Conservation (phyloP, 352 stramenopile genomes). For the Globisporangium carolinianum region DNA sequence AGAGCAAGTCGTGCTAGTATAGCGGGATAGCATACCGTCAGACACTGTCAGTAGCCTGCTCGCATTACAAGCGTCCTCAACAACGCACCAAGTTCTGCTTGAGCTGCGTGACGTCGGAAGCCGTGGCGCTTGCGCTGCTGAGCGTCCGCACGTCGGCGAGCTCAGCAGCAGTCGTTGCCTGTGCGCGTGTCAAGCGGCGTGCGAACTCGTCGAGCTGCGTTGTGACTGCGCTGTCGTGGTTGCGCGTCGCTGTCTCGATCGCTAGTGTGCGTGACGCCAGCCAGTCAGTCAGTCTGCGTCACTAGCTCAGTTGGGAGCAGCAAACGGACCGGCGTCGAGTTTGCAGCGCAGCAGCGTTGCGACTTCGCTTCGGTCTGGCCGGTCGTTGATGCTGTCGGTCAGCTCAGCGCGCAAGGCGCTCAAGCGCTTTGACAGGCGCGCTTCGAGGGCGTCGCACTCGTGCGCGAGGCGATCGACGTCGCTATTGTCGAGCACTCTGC, state of each 20-base stretch:
- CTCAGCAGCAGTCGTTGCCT: slow-evolving; percentile 12
- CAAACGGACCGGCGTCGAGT: slow-evolving; percentile 30
- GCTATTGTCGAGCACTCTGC: neutral
- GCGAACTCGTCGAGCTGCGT: slow-evolving; percentile 23
- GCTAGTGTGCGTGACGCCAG: slow-evolving; percentile 15
- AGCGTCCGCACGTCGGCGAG: slow-evolving; percentile 11
- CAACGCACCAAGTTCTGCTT: slow-evolving; percentile 36
- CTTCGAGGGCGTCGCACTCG: slow-evolving; percentile 15
- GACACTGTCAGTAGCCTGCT: neutral
- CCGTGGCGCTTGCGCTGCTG: slow-evolving; percentile 11
- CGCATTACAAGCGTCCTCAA: neutral
- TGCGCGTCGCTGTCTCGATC: slow-evolving; percentile 22
- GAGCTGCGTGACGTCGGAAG: slow-evolving; percentile 24
- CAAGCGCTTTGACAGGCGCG: slow-evolving; percentile 16
- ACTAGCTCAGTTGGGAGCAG: slow-evolving; percentile 12
- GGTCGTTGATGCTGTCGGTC: slow-evolving; percentile 12
- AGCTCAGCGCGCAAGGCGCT: slow-evolving; percentile 18
- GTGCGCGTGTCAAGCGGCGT: slow-evolving; percentile 19
- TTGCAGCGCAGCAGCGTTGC: slow-evolving; percentile 30
- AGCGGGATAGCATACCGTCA: neutral
- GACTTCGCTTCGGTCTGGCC: slow-evolving; percentile 21
- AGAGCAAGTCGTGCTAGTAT: slow-evolving; percentile 32
- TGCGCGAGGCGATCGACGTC: slow-evolving; percentile 7
- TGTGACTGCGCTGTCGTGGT: slow-evolving; percentile 4
- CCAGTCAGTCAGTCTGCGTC: slow-evolving; percentile 12